Evolutionary conservation across 495 filamentous ascomycete species (phyloP).

Genomic region (Copromyces sp.): DNA sequence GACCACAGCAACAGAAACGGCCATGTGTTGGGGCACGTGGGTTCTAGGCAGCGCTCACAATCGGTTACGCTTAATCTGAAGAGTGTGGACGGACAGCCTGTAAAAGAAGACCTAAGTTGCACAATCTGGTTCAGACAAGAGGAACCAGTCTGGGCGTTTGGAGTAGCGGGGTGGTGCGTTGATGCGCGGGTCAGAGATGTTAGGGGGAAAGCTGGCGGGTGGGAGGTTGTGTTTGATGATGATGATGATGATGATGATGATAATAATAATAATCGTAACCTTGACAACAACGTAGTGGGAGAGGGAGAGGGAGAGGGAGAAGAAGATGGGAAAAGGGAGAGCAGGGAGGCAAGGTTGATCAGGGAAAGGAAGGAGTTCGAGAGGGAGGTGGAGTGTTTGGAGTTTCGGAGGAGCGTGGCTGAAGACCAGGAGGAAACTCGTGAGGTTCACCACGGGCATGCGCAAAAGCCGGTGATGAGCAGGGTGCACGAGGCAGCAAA

Average conservation of each 20-base stretch:
- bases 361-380: neutral
- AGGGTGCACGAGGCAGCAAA: neutral
- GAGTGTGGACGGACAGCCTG: neutral
- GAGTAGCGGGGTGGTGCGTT: neutral
- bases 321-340: neutral
- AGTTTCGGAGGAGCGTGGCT: neutral
- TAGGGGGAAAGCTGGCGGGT: neutral
- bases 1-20: neutral
- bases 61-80: neutral
- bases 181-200: neutral
- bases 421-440: neutral
- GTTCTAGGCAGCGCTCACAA: neutral
- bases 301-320: neutral
- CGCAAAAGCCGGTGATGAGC: neutral
- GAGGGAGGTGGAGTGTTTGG: neutral
- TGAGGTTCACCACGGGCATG: neutral
- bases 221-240: neutral
- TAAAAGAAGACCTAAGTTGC: neutral
- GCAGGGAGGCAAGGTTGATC: neutral
- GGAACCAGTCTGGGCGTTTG: neutral
- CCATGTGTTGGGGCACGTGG: fast-evolving
- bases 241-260: neutral
- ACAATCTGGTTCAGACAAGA: neutral
- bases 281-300: neutral
- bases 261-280: too few species aligned